Percentiles rank a stretch among this genome's conserved stretches.
phyloP scores from a whole-genome alignment of 345 rosid species.

The Ailanthus altissimus region DNA sequence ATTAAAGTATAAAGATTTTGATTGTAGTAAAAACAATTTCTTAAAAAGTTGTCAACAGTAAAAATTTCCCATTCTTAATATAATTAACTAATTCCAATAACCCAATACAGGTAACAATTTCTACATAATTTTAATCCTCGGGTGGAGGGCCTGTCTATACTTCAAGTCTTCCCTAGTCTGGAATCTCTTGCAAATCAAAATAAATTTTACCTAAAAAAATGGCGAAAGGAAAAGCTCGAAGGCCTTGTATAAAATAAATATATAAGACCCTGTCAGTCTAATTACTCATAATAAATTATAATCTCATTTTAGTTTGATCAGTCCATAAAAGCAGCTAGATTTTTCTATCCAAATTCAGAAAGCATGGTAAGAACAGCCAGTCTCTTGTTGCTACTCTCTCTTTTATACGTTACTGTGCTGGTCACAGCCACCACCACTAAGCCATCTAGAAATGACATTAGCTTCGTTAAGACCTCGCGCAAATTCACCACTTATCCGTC shows the following conservation, averaged over 20 bases:
- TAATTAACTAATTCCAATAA: neutral
- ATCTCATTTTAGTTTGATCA: neutral
- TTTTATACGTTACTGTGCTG: slow-evolving; percentile 11
- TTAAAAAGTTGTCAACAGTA: too few species aligned
- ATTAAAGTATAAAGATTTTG: too few species aligned
- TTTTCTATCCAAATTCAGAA: neutral
- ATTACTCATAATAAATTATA: neutral
- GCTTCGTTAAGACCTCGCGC: slow-evolving; percentile 64
- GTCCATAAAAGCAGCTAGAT: neutral
- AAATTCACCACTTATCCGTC: slow-evolving; percentile 63
- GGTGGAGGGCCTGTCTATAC: too few species aligned
- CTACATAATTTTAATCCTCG: too few species aligned
- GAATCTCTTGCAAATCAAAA: too few species aligned
- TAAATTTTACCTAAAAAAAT: too few species aligned
- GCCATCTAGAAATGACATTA: slow-evolving; percentile 24
- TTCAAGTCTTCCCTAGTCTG: too few species aligned
- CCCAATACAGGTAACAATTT: neutral
- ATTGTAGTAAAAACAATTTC: too few species aligned
- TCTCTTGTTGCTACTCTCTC: slow-evolving; percentile 27
- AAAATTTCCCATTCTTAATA: too few species aligned
- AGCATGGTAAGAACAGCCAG: slow-evolving; percentile 25
- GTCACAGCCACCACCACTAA: slow-evolving; percentile 20
- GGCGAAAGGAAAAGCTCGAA: too few species aligned
- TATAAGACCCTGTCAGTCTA: slow-evolving; percentile 11
- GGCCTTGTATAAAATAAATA: too few species aligned